Conservation (phyloP, 768 basidiomycete genomes). For the Lentinus tigrinus region DNA sequence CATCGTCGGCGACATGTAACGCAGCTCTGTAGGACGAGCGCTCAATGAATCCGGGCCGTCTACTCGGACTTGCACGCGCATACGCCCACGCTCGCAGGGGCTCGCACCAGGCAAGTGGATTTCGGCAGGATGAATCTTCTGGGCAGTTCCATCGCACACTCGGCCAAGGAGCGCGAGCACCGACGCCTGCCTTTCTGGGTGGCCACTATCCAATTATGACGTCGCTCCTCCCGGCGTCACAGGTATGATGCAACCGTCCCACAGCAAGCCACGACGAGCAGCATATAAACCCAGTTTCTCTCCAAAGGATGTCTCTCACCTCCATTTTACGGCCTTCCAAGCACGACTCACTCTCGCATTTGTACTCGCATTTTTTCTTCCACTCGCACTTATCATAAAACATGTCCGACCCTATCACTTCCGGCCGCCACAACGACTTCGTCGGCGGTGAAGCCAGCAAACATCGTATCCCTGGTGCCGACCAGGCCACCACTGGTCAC, state of each 20-base stretch:
- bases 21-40: too few relatives aligned
- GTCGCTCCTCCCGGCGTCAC: neutral
- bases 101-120: neutral
- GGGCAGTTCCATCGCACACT: neutral
- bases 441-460: conserved; percentile 25
- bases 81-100: too few relatives aligned
- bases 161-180: neutral
- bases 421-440: conserved; percentile 29
- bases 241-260: conserved; percentile 14
- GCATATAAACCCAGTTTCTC: neutral
- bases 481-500: conserved; percentile 27
- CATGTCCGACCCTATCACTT: conserved; percentile 24
- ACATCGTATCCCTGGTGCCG: conserved; percentile 25
- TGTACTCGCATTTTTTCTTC: neutral
- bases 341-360: neutral
- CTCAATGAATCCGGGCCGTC: neutral
- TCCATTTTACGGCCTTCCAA: neutral
- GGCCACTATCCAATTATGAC: conserved; percentile 10
- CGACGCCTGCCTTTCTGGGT: neutral
- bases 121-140: neutral
- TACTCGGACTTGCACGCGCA: too few relatives aligned
- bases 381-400: neutral
- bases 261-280: neutral
- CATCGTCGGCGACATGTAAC: neutral
- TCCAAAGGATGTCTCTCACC: too few relatives aligned